Base-by-base conservation (phyloP, 1,284 basidiomycete genomes). In the Psilocybe mexicana region DNA sequence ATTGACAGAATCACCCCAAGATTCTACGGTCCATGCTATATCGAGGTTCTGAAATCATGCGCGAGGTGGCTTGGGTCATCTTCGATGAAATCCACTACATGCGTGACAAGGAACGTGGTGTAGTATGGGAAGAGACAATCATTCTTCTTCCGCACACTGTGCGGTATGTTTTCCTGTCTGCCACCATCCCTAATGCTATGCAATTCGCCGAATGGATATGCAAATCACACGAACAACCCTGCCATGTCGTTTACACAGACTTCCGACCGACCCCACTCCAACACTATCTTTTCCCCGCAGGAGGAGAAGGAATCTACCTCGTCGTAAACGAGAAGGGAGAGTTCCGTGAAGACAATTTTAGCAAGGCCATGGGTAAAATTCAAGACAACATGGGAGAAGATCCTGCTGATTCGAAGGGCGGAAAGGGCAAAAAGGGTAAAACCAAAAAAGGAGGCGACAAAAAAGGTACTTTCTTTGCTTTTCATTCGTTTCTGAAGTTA, bases 71-170 rank as follows among this genome's bases (percentile, higher is more conserved):
- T 0, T 99, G 97, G 97, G 96, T 99, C 61, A 87, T 99, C 60
- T 99, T 99, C 71, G 97, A 99, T 72, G 97, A 99, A 76, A 98
- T 99, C 61, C 97, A 99, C 74, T 99, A 99, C 77, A 99, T 99
- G 97, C 91, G 97, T 63, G 97, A 99, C 80, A 95, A 96, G 65
- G 90, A 93, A 68, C 87, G 90, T 63, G 90, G 90, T 65, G 91
- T 93, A n/a, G 88, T 91, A 25, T 91, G 89, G 88, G 90, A 92
- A 71, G 89, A 92, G 68, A 98, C 97, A 0, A 98, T 99, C 72
- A 99, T 99, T 65, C 85, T 99, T 0, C 85, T 99, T 6, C 96
- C 97, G 2, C 93, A 98, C 72, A 89, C 87, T 25, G 96, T 99
- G 58, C 94, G 92, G 74, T 97, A 98, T 71, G 97, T 99, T 62